These are phyloP conservation scores for Penicillium ucsense DNA, from an alignment of 495 filamentous ascomycete species.

Conservation along the genomic window DNA sequence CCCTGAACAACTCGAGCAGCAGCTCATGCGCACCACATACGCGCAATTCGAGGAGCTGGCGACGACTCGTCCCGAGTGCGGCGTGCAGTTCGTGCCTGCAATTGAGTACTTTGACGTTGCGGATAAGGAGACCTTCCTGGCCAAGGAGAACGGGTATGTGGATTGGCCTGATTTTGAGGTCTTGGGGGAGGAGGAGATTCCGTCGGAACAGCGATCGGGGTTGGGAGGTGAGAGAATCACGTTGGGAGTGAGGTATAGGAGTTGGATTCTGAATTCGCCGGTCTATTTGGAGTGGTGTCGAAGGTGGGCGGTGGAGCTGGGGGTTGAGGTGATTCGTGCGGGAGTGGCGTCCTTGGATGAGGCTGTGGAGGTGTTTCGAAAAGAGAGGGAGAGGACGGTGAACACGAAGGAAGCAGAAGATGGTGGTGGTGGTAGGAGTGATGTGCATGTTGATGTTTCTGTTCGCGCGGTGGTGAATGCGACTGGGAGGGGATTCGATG, in stretches of 20 bases:
- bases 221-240: not conserved
- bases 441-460: too few relatives aligned
- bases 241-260: constrained; percentile 6
- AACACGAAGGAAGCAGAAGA: not conserved
- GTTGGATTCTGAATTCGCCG: constrained; percentile 12
- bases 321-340: constrained; percentile 5
- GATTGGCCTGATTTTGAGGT: constrained; percentile 7
- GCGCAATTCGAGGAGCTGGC: constrained; percentile 2
- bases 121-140: constrained; percentile 3
- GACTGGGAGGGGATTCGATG: constrained; percentile 32
- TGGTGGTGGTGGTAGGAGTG: too few relatives aligned
- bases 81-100: constrained; percentile 3
- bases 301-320: not conserved
- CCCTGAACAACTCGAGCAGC: not conserved
- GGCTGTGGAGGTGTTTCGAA: not conserved
- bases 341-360: constrained; percentile 1
- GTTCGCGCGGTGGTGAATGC: constrained; percentile 37
- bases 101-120: constrained; percentile 10
- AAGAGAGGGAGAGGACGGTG: not conserved
- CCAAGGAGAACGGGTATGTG: constrained; percentile 6
- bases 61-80: constrained; percentile 1
- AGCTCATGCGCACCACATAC: constrained; percentile 10
- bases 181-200: constrained; percentile 1
- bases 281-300: constrained; percentile 9
- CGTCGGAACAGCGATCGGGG: not conserved